Evolutionary conservation across 805 yeast genomes (phyloP), one percentile per base, ranked within the genome.

Genomic region (Vanderwaltozyma verrucispora): DNA sequence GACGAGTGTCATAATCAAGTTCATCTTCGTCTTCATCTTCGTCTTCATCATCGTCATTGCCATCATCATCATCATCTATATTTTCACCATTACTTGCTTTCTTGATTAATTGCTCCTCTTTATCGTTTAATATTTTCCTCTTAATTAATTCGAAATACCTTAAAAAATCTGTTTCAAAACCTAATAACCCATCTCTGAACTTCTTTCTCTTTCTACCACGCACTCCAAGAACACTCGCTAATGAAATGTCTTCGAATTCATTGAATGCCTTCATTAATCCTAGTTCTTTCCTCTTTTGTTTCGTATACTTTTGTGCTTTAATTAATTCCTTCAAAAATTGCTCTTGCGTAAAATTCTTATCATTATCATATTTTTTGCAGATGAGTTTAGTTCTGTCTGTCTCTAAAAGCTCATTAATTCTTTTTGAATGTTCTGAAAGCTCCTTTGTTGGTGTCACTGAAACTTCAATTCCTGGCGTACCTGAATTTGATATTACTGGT

Each of bases 131-230:
- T 34, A 54, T 26, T 35, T 43, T 36, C 13, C 36, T 44, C 42
- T 56, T 56, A 8, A 54, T 46, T 7, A 48, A 48, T 15, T 43
- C 47, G 31, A 56, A 46, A 27, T 40, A 47, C 21, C 46, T 42
- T 18, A 54, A 29, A 37, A 40, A 54, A 37, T 58, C 63, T 3
- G 63, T 59, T 40, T 60, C 63, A 38, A 54, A 56, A 3, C 62
- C 63, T 13, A 58, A 37, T 14, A 56, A 41, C 4, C 49, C 47
- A 33, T 60, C 63, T 16, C 43, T 49, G 42, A 46, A 57, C 44
- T 50, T 56, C 49, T 51, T 56, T 25, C 62, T 48, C 38, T 56
- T 60, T 41, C 59, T 57, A 30, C 63, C 62, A 29, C 63, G 53
- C 18, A 58, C 51, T n/a, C 64, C 64, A 17, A 58, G 48, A 3